A percentile compares a stretch with the other conserved stretches of the same genome.
These are phyloP conservation scores for Penicillium expansum DNA, from an alignment of 2,329 filamentous ascomycete species.

Conservation along the genomic window DNA sequence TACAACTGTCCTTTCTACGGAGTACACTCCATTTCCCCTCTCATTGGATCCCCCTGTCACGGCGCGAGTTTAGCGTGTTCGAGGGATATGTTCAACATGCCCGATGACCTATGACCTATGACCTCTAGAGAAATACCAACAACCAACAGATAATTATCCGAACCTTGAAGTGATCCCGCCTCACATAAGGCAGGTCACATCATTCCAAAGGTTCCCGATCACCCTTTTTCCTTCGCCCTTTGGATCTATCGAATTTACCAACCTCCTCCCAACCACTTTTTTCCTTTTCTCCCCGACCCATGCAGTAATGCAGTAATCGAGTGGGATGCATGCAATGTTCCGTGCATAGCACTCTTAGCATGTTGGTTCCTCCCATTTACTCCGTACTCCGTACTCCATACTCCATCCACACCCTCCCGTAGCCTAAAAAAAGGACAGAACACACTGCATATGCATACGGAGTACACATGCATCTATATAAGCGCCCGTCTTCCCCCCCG, in stretches of 20 bases:
- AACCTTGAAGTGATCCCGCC: constrained; percentile 11
- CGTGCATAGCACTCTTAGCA: constrained; percentile 4
- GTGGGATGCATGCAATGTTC: constrained; percentile 17
- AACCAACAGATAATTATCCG: constrained; percentile 1
- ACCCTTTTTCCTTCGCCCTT: background rate
- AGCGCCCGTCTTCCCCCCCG: constrained; percentile 13
- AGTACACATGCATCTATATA: constrained; percentile 18
- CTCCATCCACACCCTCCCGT: too few species aligned
- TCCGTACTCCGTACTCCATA: background rate
- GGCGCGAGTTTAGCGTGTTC: constrained; percentile 18
- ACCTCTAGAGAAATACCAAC: background rate
- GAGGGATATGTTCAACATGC: constrained; percentile 12
- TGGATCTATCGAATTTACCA: constrained; percentile 14
- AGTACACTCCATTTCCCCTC: background rate
- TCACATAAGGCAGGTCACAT: constrained; percentile 22
- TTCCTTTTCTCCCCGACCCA: background rate
- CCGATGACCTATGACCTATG: too few species aligned
- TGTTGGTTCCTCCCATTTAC: too few species aligned
- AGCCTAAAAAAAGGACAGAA: constrained; percentile 15
- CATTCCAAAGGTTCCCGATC: constrained; percentile 1
- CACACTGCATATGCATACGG: constrained; percentile 3
- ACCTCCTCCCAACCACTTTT: constrained; percentile 9
- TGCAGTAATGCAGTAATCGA: constrained; percentile 1
- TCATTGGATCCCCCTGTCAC: constrained; percentile 21
- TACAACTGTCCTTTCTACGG: background rate